These are phyloP conservation scores for Candida albicans DNA, from an alignment of 1,139 yeast genomes.

Conservation along the genomic window DNA sequence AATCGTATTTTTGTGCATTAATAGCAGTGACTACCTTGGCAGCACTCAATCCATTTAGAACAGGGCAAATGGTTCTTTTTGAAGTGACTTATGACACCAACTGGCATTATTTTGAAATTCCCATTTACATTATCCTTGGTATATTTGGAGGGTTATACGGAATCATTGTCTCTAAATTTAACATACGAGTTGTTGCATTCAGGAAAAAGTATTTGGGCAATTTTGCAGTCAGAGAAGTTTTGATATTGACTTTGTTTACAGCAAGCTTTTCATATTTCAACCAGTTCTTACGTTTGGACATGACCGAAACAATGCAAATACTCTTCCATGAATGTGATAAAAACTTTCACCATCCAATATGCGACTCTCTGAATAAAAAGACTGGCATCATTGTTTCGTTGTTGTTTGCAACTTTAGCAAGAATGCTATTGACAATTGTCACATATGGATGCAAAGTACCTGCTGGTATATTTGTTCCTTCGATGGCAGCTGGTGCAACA, in stretches of 20 bases:
- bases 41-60: constrained; percentile 82
- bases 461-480: constrained; percentile 94
- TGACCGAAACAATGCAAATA: constrained; percentile 94
- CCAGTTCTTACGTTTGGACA: constrained; percentile 76
- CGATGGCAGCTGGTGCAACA: constrained; percentile 95
- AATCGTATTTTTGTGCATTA: constrained; percentile 86
- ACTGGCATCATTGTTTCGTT: constrained; percentile 48
- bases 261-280: constrained; percentile 81
- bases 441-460: constrained; percentile 94
- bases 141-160: constrained; percentile 93
- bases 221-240: constrained; percentile 70
- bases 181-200: constrained; percentile 75
- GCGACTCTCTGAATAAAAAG: constrained; percentile 45
- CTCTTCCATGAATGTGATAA: constrained; percentile 82
- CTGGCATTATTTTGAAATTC: constrained; percentile 87
- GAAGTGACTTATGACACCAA: constrained; percentile 81
- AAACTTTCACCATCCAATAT: constrained; percentile 42
- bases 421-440: constrained; percentile 71
- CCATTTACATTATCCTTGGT: constrained; percentile 77
- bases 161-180: constrained; percentile 72
- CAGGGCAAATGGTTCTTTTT: constrained; percentile 91
- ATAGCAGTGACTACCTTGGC: constrained; percentile 82
- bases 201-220: constrained; percentile 65
- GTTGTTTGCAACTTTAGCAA: constrained; percentile 66
- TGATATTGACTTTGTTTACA: constrained; percentile 64